Evolutionary conservation across 148 eudicot species (phyloP).

Genomic region (Camellia japonica): DNA sequence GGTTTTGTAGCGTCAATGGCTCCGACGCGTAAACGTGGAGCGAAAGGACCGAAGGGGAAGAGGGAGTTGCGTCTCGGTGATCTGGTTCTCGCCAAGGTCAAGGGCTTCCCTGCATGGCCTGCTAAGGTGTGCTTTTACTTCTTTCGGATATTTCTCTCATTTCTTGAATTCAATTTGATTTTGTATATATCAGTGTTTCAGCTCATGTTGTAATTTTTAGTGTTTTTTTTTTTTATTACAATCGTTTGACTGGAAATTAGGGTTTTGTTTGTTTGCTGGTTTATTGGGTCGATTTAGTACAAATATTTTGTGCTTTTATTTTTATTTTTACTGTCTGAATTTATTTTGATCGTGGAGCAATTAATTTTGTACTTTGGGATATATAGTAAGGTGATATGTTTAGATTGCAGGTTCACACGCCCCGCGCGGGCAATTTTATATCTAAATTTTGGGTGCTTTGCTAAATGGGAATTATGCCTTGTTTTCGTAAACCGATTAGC

Average conservation of each 20-base stretch:
- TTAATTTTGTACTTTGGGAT: background rate
- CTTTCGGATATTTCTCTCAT: background rate
- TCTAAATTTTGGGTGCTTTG: too few relatives aligned
- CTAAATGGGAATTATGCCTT: too few relatives aligned
- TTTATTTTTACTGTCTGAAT: background rate
- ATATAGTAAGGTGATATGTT: too few relatives aligned
- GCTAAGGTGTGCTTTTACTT: constrained; percentile 56
- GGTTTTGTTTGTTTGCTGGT: background rate
- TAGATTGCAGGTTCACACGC: background rate
- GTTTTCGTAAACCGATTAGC: too few relatives aligned
- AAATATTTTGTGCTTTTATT: background rate
- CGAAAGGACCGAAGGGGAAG: constrained; percentile 46
- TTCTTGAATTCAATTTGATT: background rate
- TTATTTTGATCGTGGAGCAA: background rate
- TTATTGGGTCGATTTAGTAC: background rate
- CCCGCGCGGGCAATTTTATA: too few relatives aligned
- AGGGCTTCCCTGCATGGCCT: constrained; percentile 95
- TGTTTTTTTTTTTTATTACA: background rate
- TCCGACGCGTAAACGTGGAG: constrained; percentile 77
- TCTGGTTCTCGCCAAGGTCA: constrained; percentile 98
- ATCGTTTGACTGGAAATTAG: background rate
- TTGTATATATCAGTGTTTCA: background rate
- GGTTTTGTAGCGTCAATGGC: constrained; percentile 49
- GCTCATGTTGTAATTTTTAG: background rate
- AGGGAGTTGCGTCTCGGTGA: constrained; percentile 69